These are phyloP conservation scores for Metschnikowia rubicola DNA, from an alignment of 805 yeast genomes.

Conservation along the genomic window DNA sequence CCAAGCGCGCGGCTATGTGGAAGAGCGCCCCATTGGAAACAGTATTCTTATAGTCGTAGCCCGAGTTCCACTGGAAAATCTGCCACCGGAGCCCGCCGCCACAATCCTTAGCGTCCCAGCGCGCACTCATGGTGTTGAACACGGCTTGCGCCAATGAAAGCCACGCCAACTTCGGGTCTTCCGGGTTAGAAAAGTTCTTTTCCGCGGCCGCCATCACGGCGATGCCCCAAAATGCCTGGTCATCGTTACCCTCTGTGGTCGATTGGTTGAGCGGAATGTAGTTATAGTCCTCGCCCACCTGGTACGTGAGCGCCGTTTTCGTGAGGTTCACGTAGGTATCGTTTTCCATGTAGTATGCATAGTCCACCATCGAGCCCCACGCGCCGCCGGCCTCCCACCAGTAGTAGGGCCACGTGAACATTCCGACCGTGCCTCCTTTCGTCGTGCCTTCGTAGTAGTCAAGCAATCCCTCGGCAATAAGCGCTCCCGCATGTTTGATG, in stretches of 20 bases:
- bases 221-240: conserved; percentile 96
- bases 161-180: conserved; percentile 61
- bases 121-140: conserved; percentile 80
- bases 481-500: conserved; percentile 53
- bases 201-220: conserved; percentile 92
- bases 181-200: conserved; percentile 73
- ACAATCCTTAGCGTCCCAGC: conserved; percentile 80
- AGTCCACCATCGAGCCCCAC: conserved; percentile 83
- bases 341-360: conserved; percentile 67
- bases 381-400: conserved; percentile 99
- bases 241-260: conserved; percentile 95
- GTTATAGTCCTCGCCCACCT: conserved; percentile 61
- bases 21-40: conserved; percentile 89
- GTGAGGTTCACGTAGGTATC: conserved; percentile 59
- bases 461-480: conserved; percentile 67
- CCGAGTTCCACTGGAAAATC: conserved; percentile 89
- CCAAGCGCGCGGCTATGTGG: conserved; percentile 82
- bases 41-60: conserved; percentile 89
- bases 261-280: conserved; percentile 86
- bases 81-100: conserved; percentile 96
- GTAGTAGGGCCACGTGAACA: conserved; percentile 87
- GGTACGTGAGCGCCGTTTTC: conserved; percentile 63
- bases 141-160: conserved; percentile 81
- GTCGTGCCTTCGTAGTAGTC: conserved; percentile 73
- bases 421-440: conserved; percentile 77